A percentile compares a stretch with the other conserved stretches of the same genome.
Conservation (phyloP, 2,329 filamentous ascomycete genomes). For the Scortechinia acanthostroma region DNA sequence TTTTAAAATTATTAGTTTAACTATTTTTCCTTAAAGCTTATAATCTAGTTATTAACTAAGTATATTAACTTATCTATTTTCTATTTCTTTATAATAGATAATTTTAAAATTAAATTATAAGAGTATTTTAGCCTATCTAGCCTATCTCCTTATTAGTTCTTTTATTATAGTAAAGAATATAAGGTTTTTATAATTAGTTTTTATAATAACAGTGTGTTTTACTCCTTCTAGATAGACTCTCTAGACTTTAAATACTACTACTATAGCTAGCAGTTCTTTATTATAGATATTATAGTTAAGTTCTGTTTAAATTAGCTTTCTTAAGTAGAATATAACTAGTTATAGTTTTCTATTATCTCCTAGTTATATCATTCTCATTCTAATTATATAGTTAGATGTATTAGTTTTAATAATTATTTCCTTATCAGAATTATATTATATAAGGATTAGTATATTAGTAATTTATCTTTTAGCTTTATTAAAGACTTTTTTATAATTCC, state of each 20-base stretch:
- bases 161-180: slow-evolving; percentile 14
- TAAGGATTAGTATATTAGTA: slow-evolving; percentile 7
- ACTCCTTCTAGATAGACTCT: slow-evolving; percentile 10
- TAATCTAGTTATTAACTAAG: slow-evolving; percentile 5
- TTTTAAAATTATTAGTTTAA: background rate
- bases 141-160: slow-evolving; percentile 13
- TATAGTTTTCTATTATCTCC: slow-evolving; percentile 5
- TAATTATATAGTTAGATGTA: slow-evolving; percentile 7
- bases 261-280: slow-evolving; percentile 13
- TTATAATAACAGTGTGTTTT: slow-evolving; percentile 7
- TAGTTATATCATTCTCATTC: slow-evolving; percentile 7
- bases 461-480: slow-evolving; percentile 9
- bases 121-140: slow-evolving; percentile 12
- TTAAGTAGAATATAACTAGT: slow-evolving; percentile 7
- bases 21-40: background rate
- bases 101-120: slow-evolving; percentile 13
- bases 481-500: slow-evolving; percentile 9
- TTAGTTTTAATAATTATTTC: slow-evolving; percentile 11
- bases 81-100: slow-evolving; percentile 8
- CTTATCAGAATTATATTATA: slow-evolving; percentile 7
- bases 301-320: slow-evolving; percentile 8
- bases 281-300: slow-evolving; percentile 16
- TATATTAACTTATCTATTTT: slow-evolving; percentile 9
- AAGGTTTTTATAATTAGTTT: slow-evolving; percentile 15
- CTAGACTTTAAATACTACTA: slow-evolving; percentile 13